Percentiles rank a stretch among this genome's conserved stretches.
phyloP scores from a whole-genome alignment of 192 early-diverging fungal species.

The Backusella morwellensis region DNA sequence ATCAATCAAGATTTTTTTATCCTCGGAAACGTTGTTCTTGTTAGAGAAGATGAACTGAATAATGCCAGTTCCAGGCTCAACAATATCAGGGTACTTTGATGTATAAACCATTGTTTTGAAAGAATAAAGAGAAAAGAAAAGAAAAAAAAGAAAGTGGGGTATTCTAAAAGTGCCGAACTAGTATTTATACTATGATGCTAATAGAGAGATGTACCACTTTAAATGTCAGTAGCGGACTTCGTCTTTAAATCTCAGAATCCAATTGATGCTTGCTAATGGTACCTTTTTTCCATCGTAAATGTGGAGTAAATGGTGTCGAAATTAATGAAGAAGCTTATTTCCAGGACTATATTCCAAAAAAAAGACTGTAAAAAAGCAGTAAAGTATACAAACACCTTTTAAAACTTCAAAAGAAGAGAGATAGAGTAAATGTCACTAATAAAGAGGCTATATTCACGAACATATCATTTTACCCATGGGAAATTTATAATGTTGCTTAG shows the following conservation, averaged over 20 bases:
- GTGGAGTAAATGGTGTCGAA: not conserved
- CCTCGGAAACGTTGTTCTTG: conserved; percentile 32
- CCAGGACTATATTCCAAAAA: not conserved
- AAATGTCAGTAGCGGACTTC: conserved; percentile 7
- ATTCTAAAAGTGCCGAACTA: not conserved
- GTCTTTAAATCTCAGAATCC: not conserved
- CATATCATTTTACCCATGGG: not conserved
- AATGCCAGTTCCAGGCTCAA: conserved; percentile 41
- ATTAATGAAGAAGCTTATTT: not conserved
- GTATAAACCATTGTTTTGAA: conserved; percentile 33
- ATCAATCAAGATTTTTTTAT: conserved; percentile 42
- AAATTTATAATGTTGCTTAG: not conserved
- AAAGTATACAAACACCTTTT: not conserved
- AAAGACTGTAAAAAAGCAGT: not conserved
- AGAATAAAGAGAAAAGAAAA: not conserved
- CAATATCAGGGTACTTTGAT: conserved; percentile 33
- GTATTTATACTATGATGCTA: not conserved
- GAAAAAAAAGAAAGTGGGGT: not conserved
- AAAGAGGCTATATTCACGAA: not conserved
- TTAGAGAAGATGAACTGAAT: conserved; percentile 42
- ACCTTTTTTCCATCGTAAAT: not conserved
- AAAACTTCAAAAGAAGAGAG: not conserved
- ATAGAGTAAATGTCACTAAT: not conserved
- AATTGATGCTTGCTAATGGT: not conserved
- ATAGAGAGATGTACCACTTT: not conserved